These are phyloP conservation scores for Cordyceps militaris DNA, from an alignment of 2,329 filamentous ascomycete species.

Conservation along the genomic window DNA sequence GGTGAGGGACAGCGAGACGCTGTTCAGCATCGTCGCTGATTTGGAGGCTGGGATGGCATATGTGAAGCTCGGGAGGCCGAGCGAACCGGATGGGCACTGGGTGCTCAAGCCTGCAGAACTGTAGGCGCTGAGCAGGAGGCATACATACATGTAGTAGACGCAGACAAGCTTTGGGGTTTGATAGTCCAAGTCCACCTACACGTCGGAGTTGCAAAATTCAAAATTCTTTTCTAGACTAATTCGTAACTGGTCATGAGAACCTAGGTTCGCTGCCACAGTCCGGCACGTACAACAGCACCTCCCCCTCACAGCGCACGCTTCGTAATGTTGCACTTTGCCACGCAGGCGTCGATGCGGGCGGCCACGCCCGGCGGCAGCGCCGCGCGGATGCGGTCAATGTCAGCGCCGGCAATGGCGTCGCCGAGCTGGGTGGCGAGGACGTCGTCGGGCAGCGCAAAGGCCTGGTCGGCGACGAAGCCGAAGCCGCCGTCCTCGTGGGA, in stretches of 20 bases:
- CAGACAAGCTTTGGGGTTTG: too few species aligned
- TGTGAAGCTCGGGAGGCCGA: conserved; percentile 4
- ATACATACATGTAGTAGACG: too few species aligned
- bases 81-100: not conserved
- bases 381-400: conserved; percentile 37
- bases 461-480: conserved; percentile 43
- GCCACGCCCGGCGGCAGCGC: conserved; percentile 11
- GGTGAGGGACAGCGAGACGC: not conserved
- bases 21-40: conserved; percentile 7
- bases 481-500: conserved; percentile 44
- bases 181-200: too few species aligned
- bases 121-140: not conserved
- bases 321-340: conserved; percentile 5
- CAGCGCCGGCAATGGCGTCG: conserved; percentile 36
- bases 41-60: not conserved
- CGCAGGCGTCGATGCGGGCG: conserved; percentile 1
- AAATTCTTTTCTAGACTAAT: too few species aligned
- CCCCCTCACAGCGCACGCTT: not conserved
- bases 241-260: too few species aligned
- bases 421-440: conserved; percentile 41
- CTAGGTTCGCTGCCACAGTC: too few species aligned
- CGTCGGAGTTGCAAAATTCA: too few species aligned
- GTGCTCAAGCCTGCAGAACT: not conserved
- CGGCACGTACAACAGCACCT: too few species aligned
- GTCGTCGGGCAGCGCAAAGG: conserved; percentile 39